Evolutionary conservation across 169 alveolate species (phyloP).

Genomic region (Amoebophrya sp.): DNA sequence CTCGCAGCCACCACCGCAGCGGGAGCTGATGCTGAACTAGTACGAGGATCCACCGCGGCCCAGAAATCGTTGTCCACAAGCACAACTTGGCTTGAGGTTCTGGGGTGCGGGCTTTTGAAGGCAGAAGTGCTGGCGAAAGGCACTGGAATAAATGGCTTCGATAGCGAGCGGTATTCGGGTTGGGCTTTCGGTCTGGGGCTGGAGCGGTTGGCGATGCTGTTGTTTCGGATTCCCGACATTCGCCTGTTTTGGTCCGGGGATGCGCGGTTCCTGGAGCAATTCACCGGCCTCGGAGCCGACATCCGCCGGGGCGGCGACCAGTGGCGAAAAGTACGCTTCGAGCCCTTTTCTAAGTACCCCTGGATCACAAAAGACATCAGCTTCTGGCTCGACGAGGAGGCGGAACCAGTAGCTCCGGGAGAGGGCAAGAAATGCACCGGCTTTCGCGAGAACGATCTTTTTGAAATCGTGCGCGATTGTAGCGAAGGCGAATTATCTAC

Average conservation of each 20-base stretch:
- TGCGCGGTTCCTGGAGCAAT: constrained; percentile 44
- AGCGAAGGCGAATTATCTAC: too few relatives aligned
- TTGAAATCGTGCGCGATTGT: too few relatives aligned
- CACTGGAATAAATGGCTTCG: too few relatives aligned
- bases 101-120: constrained; percentile 61
- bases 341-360: constrained; percentile 53
- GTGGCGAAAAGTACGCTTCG: constrained; percentile 29
- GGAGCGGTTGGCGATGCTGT: constrained; percentile 55
- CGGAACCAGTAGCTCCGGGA: too few relatives aligned
- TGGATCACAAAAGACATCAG: constrained; percentile 51
- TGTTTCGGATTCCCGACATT: constrained; percentile 55
- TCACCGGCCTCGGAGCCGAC: constrained; percentile 38
- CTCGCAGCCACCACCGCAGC: too few relatives aligned
- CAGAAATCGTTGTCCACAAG: too few relatives aligned
- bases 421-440: neutral
- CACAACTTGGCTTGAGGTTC: constrained; percentile 42
- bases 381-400: constrained; percentile 52
- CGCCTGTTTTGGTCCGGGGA: constrained; percentile 56
- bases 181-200: constrained; percentile 66
- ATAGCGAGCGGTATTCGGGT: constrained; percentile 34
- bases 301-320: neutral
- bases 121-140: constrained; percentile 42
- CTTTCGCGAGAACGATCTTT: too few relatives aligned
- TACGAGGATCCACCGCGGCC: too few relatives aligned
- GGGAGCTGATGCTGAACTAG: too few relatives aligned